A percentile compares a stretch with the other conserved stretches of the same genome.
Conservation (phyloP, 2,329 filamentous ascomycete genomes). For the Pezicula radicicola region DNA sequence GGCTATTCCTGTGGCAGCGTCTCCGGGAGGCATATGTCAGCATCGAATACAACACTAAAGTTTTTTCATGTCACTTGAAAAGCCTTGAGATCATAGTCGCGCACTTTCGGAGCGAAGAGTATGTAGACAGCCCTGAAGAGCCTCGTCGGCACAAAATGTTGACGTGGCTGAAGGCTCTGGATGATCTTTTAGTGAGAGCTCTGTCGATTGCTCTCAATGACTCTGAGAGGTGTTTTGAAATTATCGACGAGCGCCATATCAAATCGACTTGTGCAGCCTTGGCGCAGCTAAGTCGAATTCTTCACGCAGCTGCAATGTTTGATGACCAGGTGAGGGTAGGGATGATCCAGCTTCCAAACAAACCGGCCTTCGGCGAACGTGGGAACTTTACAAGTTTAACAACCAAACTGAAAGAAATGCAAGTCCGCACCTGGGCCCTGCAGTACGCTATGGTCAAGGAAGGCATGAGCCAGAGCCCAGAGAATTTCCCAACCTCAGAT, state of each 20-base stretch:
- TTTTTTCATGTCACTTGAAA: constrained; percentile 81
- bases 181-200: constrained; percentile 70
- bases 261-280: constrained; percentile 70
- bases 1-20: constrained; percentile 85
- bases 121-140: constrained; percentile 51
- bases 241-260: constrained; percentile 77
- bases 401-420: constrained; percentile 78
- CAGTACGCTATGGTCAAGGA: constrained; percentile 80
- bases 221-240: constrained; percentile 67
- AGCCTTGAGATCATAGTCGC: constrained; percentile 80
- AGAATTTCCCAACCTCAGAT: constrained; percentile 61
- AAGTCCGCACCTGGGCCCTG: constrained; percentile 83
- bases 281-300: constrained; percentile 65
- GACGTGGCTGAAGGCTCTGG: constrained; percentile 73
- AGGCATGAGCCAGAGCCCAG: constrained; percentile 63
- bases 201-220: constrained; percentile 69
- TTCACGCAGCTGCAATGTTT: constrained; percentile 77
- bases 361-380: constrained; percentile 40
- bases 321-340: constrained; percentile 86
- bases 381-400: constrained; percentile 52
- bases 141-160: constrained; percentile 70
- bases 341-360: constrained; percentile 57
- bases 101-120: constrained; percentile 61
- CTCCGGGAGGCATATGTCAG: constrained; percentile 85
- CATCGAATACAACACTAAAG: constrained; percentile 83